Base-by-base conservation (phyloP, 2,329 filamentous ascomycete genomes). In the Talaromyces rugulosus region DNA sequence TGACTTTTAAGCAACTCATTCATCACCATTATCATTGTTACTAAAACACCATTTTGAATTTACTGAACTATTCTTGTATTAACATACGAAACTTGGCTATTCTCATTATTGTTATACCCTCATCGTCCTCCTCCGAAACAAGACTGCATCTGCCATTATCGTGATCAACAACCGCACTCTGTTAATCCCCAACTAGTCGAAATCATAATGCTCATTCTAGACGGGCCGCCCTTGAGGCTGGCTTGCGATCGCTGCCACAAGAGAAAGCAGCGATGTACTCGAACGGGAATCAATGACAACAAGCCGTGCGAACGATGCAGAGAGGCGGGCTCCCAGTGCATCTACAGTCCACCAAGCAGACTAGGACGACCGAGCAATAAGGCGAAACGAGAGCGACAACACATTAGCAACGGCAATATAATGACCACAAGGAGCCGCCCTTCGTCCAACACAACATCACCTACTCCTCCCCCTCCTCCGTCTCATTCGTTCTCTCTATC, bases 181-280 rank as follows among this genome's bases (percentile, higher is more conserved):
- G 16, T 11, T 16, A 27, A 30, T n/a, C 27, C 8, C 50, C 50
- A 30, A 53, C 16, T 4, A 47, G 9, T 47, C 23, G 8, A 27
- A 27, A 4, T 8, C n/a, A 33, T 30, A 30, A 53, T 53, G 50
- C 50, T 53, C 27, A 16, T 53, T 31, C 6, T 53, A 30, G 50
- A 53, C 27, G 50, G 50, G 2, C 50, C 36, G 28, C 5, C 31
- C n/a, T 16, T 60, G 18, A 52, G 58, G 28, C 31, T 42, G 30
- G 58, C 58, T 28, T 60, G 58, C 36, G 58, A 60, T 33, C 58
- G 58, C 30, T 60, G 58, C 36, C 58, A 60, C 40, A 60, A 60
- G 52, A 51, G 58, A 23, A 60, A 60, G 36, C 58, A 60, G 52
- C 58, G 58, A 34, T 60, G 58, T 36, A 47, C 53, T 23, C 58